Conservation (phyloP, 1,284 basidiomycete genomes). For the Phylloporus sp. region DNA sequence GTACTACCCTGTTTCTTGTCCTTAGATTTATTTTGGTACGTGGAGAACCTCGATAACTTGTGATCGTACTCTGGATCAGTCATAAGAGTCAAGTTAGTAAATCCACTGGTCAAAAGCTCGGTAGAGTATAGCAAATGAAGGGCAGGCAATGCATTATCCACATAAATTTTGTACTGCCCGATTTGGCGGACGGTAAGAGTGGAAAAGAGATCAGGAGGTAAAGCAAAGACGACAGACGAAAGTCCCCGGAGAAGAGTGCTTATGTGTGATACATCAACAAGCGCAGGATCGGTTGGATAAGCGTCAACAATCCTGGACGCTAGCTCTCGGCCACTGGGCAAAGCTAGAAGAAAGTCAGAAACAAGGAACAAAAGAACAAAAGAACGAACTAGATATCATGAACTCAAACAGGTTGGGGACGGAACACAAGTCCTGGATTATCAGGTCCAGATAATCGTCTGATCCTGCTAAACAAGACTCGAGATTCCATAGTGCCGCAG, state of each 20-base stretch:
- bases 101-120: slow-evolving; percentile 16
- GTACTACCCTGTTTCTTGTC: slow-evolving; percentile 18
- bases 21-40: slow-evolving; percentile 23
- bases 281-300: slow-evolving; percentile 30
- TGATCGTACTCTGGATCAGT: slow-evolving; percentile 12
- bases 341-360: slow-evolving; percentile 21
- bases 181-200: slow-evolving; percentile 20
- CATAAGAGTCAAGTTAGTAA: neutral
- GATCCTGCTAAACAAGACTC: slow-evolving; percentile 40
- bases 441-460: slow-evolving; percentile 34
- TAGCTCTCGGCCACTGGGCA: slow-evolving; percentile 19
- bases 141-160: slow-evolving; percentile 29
- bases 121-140: slow-evolving; percentile 22
- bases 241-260: slow-evolving; percentile 25
- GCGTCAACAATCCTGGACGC: slow-evolving; percentile 25
- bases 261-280: slow-evolving; percentile 24
- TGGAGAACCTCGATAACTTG: slow-evolving; percentile 11
- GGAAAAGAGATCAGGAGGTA: slow-evolving; percentile 27
- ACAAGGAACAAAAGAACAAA: neutral
- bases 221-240: slow-evolving; percentile 28
- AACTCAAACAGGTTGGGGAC: slow-evolving; percentile 38
- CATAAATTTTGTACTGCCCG: slow-evolving; percentile 28
- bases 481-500: slow-evolving; percentile 24
- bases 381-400: slow-evolving; percentile 36
- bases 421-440: slow-evolving; percentile 40